Evolutionary conservation across 306 rosid genomes (phyloP).

Genomic region (Neltuma alba): DNA sequence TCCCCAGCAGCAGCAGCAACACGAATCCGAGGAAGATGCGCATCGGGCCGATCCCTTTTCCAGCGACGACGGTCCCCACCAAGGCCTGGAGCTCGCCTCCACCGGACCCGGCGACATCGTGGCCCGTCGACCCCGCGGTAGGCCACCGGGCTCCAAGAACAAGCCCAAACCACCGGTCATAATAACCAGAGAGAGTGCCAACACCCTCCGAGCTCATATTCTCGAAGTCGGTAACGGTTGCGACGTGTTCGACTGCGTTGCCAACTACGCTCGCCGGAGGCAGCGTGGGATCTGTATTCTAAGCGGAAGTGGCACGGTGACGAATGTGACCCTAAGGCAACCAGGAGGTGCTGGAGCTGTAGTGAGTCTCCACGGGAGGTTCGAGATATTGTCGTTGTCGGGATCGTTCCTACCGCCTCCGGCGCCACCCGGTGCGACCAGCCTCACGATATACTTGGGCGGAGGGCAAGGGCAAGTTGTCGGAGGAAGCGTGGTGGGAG

Average conservation of each 20-base stretch:
- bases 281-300: constrained; percentile 96
- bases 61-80: constrained; percentile 52
- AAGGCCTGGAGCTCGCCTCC: constrained; percentile 48
- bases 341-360: constrained; percentile 77
- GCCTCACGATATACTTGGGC: constrained; percentile 74
- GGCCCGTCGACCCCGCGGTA: constrained; percentile 78
- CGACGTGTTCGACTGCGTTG: constrained; percentile 82
- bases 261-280: constrained; percentile 82
- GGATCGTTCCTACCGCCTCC: constrained; percentile 97
- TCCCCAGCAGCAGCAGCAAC: constrained; percentile 49
- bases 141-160: constrained; percentile 91
- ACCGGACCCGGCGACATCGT: constrained; percentile 50
- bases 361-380: constrained; percentile 83
- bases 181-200: constrained; percentile 90
- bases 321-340: constrained; percentile 82
- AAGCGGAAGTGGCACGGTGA: constrained; percentile 85
- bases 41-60: constrained; percentile 43
- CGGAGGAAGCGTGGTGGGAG: constrained; percentile 92
- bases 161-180: constrained; percentile 84
- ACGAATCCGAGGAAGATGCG: constrained; percentile 47
- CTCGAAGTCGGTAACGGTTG: constrained; percentile 79
- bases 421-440: constrained; percentile 93
- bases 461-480: constrained; percentile 97
- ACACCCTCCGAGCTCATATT: constrained; percentile 89
- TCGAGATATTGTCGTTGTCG: constrained; percentile 83